Conservation (phyloP, 73 alveolate genomes). For the Blepharisma japonicum region DNA sequence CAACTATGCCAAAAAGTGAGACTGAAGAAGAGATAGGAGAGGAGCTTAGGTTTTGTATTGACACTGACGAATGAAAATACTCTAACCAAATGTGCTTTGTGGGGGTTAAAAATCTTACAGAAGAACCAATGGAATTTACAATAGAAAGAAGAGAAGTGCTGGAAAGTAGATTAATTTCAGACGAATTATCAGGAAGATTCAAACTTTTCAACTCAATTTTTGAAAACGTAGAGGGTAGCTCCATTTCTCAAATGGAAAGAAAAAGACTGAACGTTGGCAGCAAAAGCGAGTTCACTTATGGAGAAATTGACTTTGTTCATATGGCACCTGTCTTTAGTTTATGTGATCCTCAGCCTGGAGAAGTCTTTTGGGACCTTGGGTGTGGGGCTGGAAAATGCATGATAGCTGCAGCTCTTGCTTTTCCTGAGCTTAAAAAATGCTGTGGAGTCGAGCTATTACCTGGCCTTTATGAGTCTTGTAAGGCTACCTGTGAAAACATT, state of each 20-base stretch:
- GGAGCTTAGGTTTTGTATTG: not conserved
- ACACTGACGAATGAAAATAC: constrained; percentile 28
- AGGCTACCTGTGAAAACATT: not conserved
- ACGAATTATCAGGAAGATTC: not conserved
- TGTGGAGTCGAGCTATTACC: constrained; percentile 43
- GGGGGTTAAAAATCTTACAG: not conserved
- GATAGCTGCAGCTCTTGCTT: constrained; percentile 31
- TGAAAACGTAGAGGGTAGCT: constrained; percentile 31
- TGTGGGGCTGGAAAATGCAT: constrained; percentile 58
- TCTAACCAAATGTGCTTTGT: not conserved
- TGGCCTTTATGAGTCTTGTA: constrained; percentile 28
- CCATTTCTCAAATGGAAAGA: constrained; percentile 43
- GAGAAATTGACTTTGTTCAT: constrained; percentile 52
- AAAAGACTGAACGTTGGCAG: constrained; percentile 37
- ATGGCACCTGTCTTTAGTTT: constrained; percentile 33
- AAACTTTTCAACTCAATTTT: not conserved
- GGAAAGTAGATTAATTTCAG: not conserved
- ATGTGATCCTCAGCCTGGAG: constrained; percentile 44
- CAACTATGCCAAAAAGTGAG: not conserved
- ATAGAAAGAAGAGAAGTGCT: constrained; percentile 6
- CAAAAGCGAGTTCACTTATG: constrained; percentile 56
- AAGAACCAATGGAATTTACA: not conserved
- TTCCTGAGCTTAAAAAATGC: constrained; percentile 29
- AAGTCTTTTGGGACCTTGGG: constrained; percentile 56
- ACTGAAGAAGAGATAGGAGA: not conserved